phyloP scores from a whole-genome alignment of 2,329 filamentous ascomycete genomes.

The Monosporascus sp. region DNA sequence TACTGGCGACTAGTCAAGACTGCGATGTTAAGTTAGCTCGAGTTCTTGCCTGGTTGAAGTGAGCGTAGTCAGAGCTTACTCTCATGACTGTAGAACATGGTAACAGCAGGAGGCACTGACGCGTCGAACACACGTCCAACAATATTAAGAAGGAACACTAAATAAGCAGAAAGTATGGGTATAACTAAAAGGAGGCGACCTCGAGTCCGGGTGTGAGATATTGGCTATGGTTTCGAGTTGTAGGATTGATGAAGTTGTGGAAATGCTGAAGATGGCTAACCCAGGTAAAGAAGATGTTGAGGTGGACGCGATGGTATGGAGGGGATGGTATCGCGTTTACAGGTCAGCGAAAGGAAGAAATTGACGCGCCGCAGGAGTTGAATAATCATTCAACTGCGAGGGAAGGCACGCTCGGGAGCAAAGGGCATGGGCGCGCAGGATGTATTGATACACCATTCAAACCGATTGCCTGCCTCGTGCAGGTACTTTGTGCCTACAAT shows the following conservation, averaged over 20 bases:
- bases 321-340: background rate
- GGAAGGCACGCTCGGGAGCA: background rate
- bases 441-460: background rate
- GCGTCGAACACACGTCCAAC: background rate
- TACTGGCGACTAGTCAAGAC: constrained; percentile 81
- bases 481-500: no score
- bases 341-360: background rate
- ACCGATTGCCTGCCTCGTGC: no score
- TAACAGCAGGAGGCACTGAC: constrained; percentile 6
- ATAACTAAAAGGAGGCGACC: background rate
- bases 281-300: background rate
- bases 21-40: constrained; percentile 29
- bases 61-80: constrained; percentile 49
- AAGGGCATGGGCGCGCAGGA: background rate
- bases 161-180: no score
- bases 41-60: background rate
- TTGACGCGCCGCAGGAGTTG: background rate
- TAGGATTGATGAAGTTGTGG: background rate
- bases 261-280: background rate
- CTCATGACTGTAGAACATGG: constrained; percentile 95
- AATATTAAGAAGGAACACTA: no score
- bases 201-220: background rate
- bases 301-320: background rate
- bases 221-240: background rate
- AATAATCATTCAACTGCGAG: background rate